Conservation (phyloP, 305 asterid genomes). For the Fraxinus dipetala region DNA sequence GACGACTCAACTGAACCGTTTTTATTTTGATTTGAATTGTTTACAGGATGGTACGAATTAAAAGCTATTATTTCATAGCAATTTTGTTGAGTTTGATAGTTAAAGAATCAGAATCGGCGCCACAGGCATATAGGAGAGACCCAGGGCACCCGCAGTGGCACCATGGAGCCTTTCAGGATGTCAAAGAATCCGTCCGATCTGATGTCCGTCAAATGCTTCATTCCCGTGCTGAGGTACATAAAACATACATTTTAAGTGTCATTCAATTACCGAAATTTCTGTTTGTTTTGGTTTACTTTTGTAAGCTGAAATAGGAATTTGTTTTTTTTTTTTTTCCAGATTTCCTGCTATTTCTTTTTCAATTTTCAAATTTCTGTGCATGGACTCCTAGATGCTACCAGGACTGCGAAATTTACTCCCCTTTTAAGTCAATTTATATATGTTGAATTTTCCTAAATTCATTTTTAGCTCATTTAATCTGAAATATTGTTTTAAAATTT, state of each 20-base stretch:
- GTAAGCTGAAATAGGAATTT: neutral
- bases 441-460: neutral
- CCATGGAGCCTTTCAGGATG: conserved; percentile 91
- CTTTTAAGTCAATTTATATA: neutral
- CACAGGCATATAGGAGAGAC: conserved; percentile 83
- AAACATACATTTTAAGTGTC: neutral
- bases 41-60: conserved; percentile 37
- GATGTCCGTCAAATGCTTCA: conserved; percentile 92
- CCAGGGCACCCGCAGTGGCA: conserved; percentile 97
- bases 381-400: neutral
- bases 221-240: conserved; percentile 82
- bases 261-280: neutral
- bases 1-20: conserved; percentile 5
- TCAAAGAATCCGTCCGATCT: conserved; percentile 85
- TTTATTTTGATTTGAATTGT: neutral
- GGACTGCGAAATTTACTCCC: neutral
- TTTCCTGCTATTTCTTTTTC: neutral
- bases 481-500: neutral
- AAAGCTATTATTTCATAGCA: conserved; percentile 26
- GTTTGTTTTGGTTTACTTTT: neutral
- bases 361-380: neutral
- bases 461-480: neutral
- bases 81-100: conserved; percentile 34
- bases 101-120: conserved; percentile 54
- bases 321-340: neutral